Conservation (phyloP, 805 yeast species). For the Priceomyces haplophilus region DNA sequence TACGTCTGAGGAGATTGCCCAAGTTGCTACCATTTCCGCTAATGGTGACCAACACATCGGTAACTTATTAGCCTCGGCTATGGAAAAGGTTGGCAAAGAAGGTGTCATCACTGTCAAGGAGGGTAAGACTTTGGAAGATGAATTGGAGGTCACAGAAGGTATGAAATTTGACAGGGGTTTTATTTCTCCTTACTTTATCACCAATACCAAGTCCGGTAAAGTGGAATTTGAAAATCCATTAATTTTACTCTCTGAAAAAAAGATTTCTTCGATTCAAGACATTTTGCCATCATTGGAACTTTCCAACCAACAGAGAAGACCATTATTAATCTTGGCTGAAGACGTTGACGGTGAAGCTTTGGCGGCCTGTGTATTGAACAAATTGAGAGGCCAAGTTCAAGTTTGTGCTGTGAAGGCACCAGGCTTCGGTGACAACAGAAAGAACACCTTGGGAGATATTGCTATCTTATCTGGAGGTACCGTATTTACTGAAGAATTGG, state of each 20-base stretch:
- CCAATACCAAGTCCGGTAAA: slow-evolving; percentile 88
- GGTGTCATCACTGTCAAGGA: slow-evolving; percentile 98
- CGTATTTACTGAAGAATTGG: slow-evolving; percentile 86
- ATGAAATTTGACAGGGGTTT: slow-evolving; percentile 98
- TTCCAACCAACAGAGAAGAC: slow-evolving; percentile 90
- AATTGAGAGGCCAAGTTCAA: slow-evolving; percentile 96
- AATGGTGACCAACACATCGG: slow-evolving; percentile 96
- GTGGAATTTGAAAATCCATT: slow-evolving; percentile 95
- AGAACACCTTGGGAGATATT: slow-evolving; percentile 92
- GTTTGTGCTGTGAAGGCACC: slow-evolving; percentile 98
- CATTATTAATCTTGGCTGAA: slow-evolving; percentile 89
- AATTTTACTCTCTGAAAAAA: slow-evolving; percentile 82
- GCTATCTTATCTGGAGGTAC: slow-evolving; percentile 95
- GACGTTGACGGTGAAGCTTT: slow-evolving; percentile 97
- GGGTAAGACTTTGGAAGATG: slow-evolving; percentile 95
- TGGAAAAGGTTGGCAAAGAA: slow-evolving; percentile 98
- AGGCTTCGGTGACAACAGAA: slow-evolving; percentile 98
- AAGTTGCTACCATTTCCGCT: slow-evolving; percentile 97
- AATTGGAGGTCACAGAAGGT: slow-evolving; percentile 94
- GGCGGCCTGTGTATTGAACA: slow-evolving; percentile 96
- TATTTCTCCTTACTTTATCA: slow-evolving; percentile 94
- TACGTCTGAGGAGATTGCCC: slow-evolving; percentile 92
- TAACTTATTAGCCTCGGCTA: slow-evolving; percentile 84
- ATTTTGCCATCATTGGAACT: slow-evolving; percentile 89
- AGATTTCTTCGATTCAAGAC: slow-evolving; percentile 85